Percentiles rank a stretch among this genome's conserved stretches.
phyloP scores from a whole-genome alignment of 1,284 basidiomycete genomes.

The Naganishia cerealis region DNA sequence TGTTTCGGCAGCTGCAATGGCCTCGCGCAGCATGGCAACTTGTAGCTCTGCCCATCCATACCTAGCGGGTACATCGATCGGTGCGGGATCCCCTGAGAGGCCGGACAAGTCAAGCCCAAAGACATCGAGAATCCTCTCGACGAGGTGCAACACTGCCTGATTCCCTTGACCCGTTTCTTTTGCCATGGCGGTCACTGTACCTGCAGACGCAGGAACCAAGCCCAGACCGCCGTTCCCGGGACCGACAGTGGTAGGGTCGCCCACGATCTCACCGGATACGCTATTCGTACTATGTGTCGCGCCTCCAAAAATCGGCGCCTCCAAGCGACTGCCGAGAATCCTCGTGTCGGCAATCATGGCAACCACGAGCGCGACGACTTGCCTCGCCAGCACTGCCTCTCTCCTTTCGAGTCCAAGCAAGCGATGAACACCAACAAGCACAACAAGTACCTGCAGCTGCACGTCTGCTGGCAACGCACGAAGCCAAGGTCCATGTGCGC shows the following conservation, averaged over 20 bases:
- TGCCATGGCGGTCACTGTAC: conserved; percentile 48
- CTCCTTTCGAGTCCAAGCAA: conserved; percentile 78
- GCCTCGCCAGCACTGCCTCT: conserved; percentile 79
- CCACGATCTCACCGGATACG: conserved; percentile 2
- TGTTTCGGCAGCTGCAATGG: conserved; percentile 82
- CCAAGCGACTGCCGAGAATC: conserved; percentile 28
- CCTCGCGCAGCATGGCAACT: conserved; percentile 83
- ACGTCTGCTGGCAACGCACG: conserved; percentile 73
- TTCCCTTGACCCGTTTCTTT: conserved; percentile 68
- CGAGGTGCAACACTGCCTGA: conserved; percentile 75
- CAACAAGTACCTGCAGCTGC: conserved; percentile 68
- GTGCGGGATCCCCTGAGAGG: conserved; percentile 26
- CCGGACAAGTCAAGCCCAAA: conserved; percentile 73
- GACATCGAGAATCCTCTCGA: conserved; percentile 70
- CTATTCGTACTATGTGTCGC: background rate
- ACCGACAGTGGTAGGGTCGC: background rate
- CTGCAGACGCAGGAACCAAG: conserved; percentile 56
- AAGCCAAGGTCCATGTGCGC: conserved; percentile 80
- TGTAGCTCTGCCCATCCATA: conserved; percentile 94
- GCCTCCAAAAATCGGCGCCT: conserved; percentile 10
- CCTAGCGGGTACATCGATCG: conserved; percentile 36
- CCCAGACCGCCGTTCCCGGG: conserved; percentile 14
- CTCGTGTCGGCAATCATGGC: conserved; percentile 65
- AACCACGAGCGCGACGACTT: conserved; percentile 74
- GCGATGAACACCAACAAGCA: conserved; percentile 70